phyloP scores from a whole-genome alignment of 2,329 filamentous ascomycete genomes.

The Neofusicoccum parvum region DNA sequence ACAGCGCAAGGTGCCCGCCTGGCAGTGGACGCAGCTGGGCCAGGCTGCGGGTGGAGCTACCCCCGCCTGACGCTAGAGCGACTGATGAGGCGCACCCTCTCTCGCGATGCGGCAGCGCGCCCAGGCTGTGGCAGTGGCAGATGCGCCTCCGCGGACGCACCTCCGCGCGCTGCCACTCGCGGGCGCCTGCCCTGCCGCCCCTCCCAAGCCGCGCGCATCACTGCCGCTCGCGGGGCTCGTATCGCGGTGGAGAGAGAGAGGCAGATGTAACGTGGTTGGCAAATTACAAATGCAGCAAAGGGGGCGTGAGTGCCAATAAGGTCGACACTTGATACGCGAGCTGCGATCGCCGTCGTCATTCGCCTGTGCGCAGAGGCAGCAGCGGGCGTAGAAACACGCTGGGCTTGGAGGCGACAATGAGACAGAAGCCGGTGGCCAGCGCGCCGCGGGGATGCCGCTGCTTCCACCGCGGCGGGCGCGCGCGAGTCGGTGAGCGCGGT shows the following conservation, averaged over 20 bases:
- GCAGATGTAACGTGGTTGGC: slow-evolving; percentile 17
- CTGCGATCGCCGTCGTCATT: slow-evolving; percentile 15
- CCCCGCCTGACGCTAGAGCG: slow-evolving; percentile 11
- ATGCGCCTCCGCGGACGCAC: neutral
- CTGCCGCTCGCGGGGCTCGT: slow-evolving; percentile 16
- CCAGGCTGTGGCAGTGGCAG: slow-evolving; percentile 14
- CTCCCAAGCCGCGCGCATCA: slow-evolving; percentile 14
- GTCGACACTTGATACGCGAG: slow-evolving; percentile 17
- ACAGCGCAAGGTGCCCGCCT: slow-evolving; percentile 19
- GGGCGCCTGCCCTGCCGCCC: slow-evolving; percentile 3
- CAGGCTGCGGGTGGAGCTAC: slow-evolving; percentile 4
- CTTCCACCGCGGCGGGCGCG: slow-evolving; percentile 6
- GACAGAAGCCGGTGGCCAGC: slow-evolving; percentile 11
- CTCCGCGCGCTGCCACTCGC: slow-evolving; percentile 6
- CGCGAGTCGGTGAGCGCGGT: slow-evolving; percentile 13
- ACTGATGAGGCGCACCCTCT: slow-evolving; percentile 10
- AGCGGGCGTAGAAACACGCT: slow-evolving; percentile 2
- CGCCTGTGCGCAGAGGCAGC: neutral
- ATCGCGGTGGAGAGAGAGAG: slow-evolving; percentile 5
- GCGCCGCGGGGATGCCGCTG: slow-evolving; percentile 17
- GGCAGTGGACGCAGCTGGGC: slow-evolving; percentile 7
- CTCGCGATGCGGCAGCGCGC: slow-evolving; percentile 2
- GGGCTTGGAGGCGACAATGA: neutral
- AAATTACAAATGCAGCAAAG: slow-evolving; percentile 19
- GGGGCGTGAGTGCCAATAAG: slow-evolving; percentile 1